A percentile compares a stretch with the other conserved stretches of the same genome.
Conservation (phyloP, 768 basidiomycete genomes). For the Hygrocybe punicea region DNA sequence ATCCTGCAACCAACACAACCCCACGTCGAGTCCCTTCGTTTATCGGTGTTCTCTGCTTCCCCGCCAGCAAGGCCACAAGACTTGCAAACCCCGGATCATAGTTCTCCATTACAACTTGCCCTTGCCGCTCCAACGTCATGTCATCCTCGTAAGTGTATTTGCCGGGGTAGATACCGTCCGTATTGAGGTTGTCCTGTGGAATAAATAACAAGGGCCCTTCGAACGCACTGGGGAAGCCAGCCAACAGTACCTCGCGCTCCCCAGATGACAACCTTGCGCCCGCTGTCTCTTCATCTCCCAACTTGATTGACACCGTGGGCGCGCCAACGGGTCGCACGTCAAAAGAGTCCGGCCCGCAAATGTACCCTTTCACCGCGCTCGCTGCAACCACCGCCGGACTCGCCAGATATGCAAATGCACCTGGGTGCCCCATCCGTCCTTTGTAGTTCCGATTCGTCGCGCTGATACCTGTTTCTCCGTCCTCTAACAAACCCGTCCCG, state of each 20-base stretch:
- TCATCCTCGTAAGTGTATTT: constrained; percentile 99
- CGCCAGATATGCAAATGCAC: constrained; percentile 92
- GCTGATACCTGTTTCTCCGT: constrained; percentile 93
- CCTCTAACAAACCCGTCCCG: constrained; percentile 87
- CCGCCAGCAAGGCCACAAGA: constrained; percentile 57
- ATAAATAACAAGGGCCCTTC: constrained; percentile 84
- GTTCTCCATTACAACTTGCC: constrained; percentile 98
- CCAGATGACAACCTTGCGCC: constrained; percentile 27
- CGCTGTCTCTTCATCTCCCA: constrained; percentile 28
- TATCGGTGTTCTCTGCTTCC: constrained; percentile 16
- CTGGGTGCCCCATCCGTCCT: constrained; percentile 95
- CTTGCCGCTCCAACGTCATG: constrained; percentile 91
- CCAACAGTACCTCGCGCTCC: constrained; percentile 60
- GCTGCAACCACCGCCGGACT: constrained; percentile 97
- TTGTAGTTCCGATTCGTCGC: constrained; percentile 99
- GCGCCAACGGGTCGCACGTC: constrained; percentile 46
- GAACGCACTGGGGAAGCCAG: constrained; percentile 82
- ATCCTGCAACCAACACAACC: constrained; percentile 83
- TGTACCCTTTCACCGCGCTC: constrained; percentile 88
- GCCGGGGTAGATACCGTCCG: constrained; percentile 97
- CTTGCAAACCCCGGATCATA: constrained; percentile 87
- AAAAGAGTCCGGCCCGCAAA: constrained; percentile 74
- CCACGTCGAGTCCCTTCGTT: constrained; percentile 47
- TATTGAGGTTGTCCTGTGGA: constrained; percentile 97
- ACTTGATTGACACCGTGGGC: constrained; percentile 56